These are phyloP conservation scores for Akanthomyces lecanii DNA, from an alignment of 2,329 filamentous ascomycete genomes.

Conservation along the genomic window DNA sequence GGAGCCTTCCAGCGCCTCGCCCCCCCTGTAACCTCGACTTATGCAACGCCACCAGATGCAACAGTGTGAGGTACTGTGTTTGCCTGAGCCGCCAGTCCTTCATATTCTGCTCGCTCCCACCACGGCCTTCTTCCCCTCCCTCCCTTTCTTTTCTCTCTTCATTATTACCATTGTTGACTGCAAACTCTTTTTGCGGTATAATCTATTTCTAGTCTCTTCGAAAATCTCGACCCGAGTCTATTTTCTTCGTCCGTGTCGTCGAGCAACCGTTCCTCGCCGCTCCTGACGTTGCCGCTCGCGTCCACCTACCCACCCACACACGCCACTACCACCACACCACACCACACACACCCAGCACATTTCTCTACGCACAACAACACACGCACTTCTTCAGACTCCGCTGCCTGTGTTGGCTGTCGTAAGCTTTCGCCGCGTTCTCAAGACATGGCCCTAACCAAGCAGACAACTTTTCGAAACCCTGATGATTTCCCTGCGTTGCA, in stretches of 20 bases:
- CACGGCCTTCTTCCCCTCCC: slow-evolving; percentile 17
- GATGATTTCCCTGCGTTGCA: slow-evolving; percentile 78
- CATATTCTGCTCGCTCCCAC: slow-evolving; percentile 18
- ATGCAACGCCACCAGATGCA: slow-evolving; percentile 18
- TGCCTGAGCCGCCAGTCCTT: slow-evolving; percentile 5
- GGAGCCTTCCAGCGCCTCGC: neutral
- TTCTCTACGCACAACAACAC: slow-evolving; percentile 23
- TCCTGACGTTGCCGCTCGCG: neutral
- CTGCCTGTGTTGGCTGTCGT: slow-evolving; percentile 41
- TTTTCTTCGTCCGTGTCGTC: neutral
- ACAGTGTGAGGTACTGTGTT: slow-evolving; percentile 17
- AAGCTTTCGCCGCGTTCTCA: slow-evolving; percentile 38
- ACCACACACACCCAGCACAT: neutral
- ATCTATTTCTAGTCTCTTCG: neutral
- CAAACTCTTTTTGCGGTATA: neutral
- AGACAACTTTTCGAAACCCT: slow-evolving; percentile 53
- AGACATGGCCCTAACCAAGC: slow-evolving; percentile 50
- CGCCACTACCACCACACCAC: neutral
- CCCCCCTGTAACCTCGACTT: slow-evolving; percentile 11
- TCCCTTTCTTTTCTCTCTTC: slow-evolving; percentile 17
- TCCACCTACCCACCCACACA: neutral
- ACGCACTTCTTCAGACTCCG: slow-evolving; percentile 18
- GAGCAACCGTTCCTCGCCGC: neutral
- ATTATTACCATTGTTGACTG: slow-evolving; percentile 1
- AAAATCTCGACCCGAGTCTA: neutral